Base-by-base conservation (phyloP, 371 early-diverging fungal genomes). In the Rhizomucor pusillus region DNA sequence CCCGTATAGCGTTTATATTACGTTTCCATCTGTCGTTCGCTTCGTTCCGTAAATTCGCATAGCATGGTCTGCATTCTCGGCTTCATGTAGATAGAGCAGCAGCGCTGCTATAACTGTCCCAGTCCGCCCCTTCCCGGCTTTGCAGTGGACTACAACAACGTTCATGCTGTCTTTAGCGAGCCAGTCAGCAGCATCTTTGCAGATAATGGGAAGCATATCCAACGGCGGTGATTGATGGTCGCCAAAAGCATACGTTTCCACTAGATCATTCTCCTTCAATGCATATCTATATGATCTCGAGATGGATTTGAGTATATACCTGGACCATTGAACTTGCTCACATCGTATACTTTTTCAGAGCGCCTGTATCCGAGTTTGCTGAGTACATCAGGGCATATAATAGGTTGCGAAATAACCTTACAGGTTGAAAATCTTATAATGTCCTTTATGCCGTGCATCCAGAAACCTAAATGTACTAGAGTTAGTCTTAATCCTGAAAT, bases 91-190 rank as follows among this genome's bases (percentile, higher is more conserved):
- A 49, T 77, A 74, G 1, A 89, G 55, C 36, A 90, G 60, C 20
- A 83, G 67, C 3, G 84, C 60, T 33, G 86, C 80, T 20, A 90
- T 67, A 69, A 89, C 81, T 9, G 82, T 79, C 3, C 90, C 90
- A 6, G 90, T 90, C 14, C 90, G 67, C 5, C 90, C 90, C 53
- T 90, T 90, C 10, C 90, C 90, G 18, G 90, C 90, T 57, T 89
- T 89, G 56, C 90, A 90, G 57, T 90, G 90, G 5, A 90, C 67
- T 1, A 77, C 89, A 0, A 85, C 87, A 9, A 87, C 77, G 45
- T 88, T 80, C 2, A 63, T 47, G 3, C 57, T 11, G 12, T 69
- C 67, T 11, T 46, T 48, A 9, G 68, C 51, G 5, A 89, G 51
- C 84, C 85, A 90, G 16, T 60, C 56, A 1, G 69, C 61, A 2